A percentile compares a stretch with the other conserved stretches of the same genome.
Conservation (phyloP, 2,329 filamentous ascomycete genomes). For the Fusarium nygamai region DNA sequence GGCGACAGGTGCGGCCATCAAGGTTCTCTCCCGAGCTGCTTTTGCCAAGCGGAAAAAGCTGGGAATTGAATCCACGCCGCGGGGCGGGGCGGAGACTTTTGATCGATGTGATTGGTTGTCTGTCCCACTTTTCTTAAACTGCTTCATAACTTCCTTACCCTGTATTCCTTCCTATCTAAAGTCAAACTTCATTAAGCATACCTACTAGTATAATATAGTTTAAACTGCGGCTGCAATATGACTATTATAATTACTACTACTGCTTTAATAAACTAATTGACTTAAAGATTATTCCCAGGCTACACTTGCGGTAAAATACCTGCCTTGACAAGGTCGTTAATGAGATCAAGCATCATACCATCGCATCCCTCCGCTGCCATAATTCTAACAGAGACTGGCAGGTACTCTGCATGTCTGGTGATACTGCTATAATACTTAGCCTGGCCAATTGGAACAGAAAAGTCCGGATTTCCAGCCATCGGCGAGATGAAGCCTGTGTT, state of each 20-base stretch:
- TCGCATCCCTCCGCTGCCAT: background rate
- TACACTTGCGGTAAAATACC: background rate
- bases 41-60: background rate
- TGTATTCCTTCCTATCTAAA: background rate
- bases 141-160: background rate
- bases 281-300: background rate
- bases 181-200: too few relatives aligned
- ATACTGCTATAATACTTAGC: background rate
- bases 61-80: background rate
- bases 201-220: background rate
- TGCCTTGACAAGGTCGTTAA: background rate
- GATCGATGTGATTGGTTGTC: background rate
- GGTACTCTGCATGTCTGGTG: background rate
- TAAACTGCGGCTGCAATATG: accelerated
- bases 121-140: accelerated
- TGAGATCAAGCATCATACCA: background rate
- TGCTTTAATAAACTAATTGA: background rate
- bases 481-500: background rate
- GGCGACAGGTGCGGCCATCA: constrained; percentile 20
- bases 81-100: constrained; percentile 9
- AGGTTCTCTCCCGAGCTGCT: constrained; percentile 15
- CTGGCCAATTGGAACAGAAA: background rate
- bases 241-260: too few relatives aligned
- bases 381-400: background rate
- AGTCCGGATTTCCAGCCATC: background rate